Base-by-base conservation (phyloP, 225 moss, liverwort and hornwort genomes). In the Rhytidiadelphus loreus region DNA sequence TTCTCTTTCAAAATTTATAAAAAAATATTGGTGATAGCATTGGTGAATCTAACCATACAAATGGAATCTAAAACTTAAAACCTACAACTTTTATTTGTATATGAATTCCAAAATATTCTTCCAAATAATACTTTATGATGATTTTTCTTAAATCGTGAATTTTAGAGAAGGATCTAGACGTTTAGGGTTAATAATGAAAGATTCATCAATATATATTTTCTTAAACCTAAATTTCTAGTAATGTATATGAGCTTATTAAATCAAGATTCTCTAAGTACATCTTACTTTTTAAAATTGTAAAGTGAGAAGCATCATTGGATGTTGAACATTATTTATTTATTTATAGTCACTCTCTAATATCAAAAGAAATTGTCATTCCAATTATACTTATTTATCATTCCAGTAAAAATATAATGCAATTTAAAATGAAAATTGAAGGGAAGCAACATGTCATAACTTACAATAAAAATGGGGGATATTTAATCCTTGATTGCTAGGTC, bases 381-480 rank as follows among this genome's bases (percentile, higher is more conserved):
- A n/a, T n/a, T n/a, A n/a, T n/a, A 9, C 0, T 16, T 44, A 43
- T 44, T 44, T 30, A 26, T 28, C 46, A 28, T 72, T 44, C 16
- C 6, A 9, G 28, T 44, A 29, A 46, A 44, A 39, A 39, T 69
- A 13, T 29, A 74, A 48, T 48, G 48, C 48, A 74, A 19, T 48
- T 7, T 32, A 12, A 32, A 74, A 74, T 48, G 20, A 48, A 2
- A 74, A 30, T 11, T 48, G 30, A 72, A 44, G 0, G 3, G 0
- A 29, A 29, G 1, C 11, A 28, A 16, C 4, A 44, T 20, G 2
- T 26, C 9, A 44, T 28, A 6, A 72, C 1, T 43, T 15, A 41
- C 6, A 26, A 28, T 2, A 8, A 46, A 72, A 2, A 18, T 30
- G 2, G 20, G 3, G 18, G 2, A 1, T 29, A 1, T 12, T 20